phyloP scores from a whole-genome alignment of 352 stramenopile species.

The Achlya hypogyna region DNA sequence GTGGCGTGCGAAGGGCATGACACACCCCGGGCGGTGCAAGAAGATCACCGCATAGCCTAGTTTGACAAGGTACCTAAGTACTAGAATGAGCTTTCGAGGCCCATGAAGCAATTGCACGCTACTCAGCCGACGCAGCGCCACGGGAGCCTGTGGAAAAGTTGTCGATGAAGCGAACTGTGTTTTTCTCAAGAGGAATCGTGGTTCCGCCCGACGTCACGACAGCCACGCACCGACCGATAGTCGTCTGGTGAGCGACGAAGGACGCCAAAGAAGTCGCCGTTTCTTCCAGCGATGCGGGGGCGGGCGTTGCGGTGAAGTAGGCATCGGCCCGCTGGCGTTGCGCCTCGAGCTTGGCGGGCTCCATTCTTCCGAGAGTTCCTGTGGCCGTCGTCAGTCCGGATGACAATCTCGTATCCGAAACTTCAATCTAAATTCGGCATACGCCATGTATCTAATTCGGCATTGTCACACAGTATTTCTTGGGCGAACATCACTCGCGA shows the following conservation, averaged over 20 bases:
- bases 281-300: constrained; percentile 30
- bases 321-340: constrained; percentile 3
- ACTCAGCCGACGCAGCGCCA: constrained; percentile 74
- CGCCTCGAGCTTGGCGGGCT: background rate
- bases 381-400: background rate
- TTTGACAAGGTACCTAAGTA: constrained; percentile 78
- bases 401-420: background rate
- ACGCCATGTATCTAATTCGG: too few species aligned
- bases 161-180: constrained; percentile 95
- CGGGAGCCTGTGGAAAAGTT: constrained; percentile 95
- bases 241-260: constrained; percentile 57
- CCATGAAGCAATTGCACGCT: background rate
- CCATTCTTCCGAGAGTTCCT: background rate
- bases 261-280: constrained; percentile 35
- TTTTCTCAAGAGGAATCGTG: constrained; percentile 90
- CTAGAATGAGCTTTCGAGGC: constrained; percentile 10
- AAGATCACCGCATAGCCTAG: constrained; percentile 96
- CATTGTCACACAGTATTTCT: too few species aligned
- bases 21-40: constrained; percentile 83
- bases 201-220: constrained; percentile 95
- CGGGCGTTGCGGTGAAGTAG: constrained; percentile 46
- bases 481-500: too few species aligned
- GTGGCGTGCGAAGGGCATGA: constrained; percentile 77
- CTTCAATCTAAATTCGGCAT: background rate
- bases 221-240: constrained; percentile 74